phyloP scores from a whole-genome alignment of 495 filamentous ascomycete genomes.

The Talaromyces stipitatus region DNA sequence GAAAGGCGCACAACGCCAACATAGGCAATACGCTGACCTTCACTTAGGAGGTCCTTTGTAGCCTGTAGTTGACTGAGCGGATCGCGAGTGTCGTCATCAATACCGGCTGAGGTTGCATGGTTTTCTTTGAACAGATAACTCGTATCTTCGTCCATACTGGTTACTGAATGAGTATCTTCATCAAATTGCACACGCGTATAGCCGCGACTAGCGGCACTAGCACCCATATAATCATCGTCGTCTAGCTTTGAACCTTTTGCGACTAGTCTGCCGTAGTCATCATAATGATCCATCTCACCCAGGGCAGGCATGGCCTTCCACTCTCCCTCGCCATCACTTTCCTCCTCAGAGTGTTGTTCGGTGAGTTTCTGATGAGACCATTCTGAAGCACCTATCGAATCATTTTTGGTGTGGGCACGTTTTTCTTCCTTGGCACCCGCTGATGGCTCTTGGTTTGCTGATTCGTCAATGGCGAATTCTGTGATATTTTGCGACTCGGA shows the following conservation, averaged over 20 bases:
- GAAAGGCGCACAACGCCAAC: constrained; percentile 79
- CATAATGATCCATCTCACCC: constrained; percentile 87
- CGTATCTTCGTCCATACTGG: constrained; percentile 96
- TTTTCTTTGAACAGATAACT: constrained; percentile 82
- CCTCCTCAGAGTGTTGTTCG: constrained; percentile 38
- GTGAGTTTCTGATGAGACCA: constrained; percentile 87
- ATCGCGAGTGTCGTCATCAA: constrained; percentile 77
- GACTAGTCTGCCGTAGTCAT: constrained; percentile 83
- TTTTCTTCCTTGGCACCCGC: constrained; percentile 5
- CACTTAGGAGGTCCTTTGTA: constrained; percentile 90
- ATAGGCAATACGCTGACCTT: constrained; percentile 93
- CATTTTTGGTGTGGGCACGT: constrained; percentile 16
- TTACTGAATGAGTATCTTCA: constrained; percentile 87
- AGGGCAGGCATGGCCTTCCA: constrained; percentile 96
- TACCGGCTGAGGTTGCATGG: constrained; percentile 48
- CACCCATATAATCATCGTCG: constrained; percentile 61
- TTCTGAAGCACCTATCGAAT: constrained; percentile 51
- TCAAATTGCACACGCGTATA: constrained; percentile 91
- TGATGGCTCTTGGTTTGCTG: constrained; percentile 5
- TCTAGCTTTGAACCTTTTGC: constrained; percentile 67
- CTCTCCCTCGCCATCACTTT: constrained; percentile 42
- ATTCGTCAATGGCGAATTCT: constrained; percentile 2
- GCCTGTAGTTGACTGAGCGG: constrained; percentile 85
- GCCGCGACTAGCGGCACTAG: constrained; percentile 85
- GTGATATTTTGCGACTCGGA: constrained; percentile 1